Percentiles rank a stretch among this genome's conserved stretches.
These are phyloP conservation scores for Penicillium coffeae DNA, from an alignment of 495 filamentous ascomycete genomes.

Conservation along the genomic window DNA sequence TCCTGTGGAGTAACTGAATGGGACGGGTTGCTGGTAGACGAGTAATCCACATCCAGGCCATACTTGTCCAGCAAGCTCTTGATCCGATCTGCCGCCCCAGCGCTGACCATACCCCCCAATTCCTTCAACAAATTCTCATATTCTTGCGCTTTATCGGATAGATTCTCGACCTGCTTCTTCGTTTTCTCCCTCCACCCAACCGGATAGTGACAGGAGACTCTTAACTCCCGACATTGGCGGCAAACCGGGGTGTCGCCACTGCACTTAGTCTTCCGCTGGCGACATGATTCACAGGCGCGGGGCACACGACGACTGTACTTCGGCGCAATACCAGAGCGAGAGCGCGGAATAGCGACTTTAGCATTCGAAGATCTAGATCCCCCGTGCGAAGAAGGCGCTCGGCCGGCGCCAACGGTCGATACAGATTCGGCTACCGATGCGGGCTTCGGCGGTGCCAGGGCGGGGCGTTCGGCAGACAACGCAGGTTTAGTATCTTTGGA, in stretches of 20 bases:
- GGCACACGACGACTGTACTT: conserved; percentile 44
- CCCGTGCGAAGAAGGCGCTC: not conserved
- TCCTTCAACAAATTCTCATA: conserved; percentile 48
- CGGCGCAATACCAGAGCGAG: conserved; percentile 24
- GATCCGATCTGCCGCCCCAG: conserved; percentile 34
- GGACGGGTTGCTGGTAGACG: conserved; percentile 29
- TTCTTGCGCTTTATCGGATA: conserved; percentile 46
- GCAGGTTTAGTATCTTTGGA: not conserved
- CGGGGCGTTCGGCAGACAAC: not conserved
- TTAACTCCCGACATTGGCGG: conserved; percentile 53
- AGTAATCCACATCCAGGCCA: conserved; percentile 21
- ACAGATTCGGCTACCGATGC: conserved; percentile 7
- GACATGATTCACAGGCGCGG: conserved; percentile 68
- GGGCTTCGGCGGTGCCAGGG: not conserved
- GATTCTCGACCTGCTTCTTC: conserved; percentile 47
- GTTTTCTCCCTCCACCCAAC: conserved; percentile 56
- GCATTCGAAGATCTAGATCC: conserved; percentile 20
- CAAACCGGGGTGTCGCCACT: conserved; percentile 56
- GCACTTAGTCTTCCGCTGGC: conserved; percentile 64
- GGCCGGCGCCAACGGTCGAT: conserved; percentile 1
- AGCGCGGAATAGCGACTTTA: conserved; percentile 50
- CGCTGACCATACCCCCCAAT: conserved; percentile 30
- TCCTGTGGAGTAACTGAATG: conserved; percentile 35
- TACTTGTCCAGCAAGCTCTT: conserved; percentile 37
- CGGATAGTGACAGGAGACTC: conserved; percentile 48